These are phyloP conservation scores for Aspergillus carlsbadensis DNA, from an alignment of 495 filamentous ascomycete genomes.

Conservation along the genomic window DNA sequence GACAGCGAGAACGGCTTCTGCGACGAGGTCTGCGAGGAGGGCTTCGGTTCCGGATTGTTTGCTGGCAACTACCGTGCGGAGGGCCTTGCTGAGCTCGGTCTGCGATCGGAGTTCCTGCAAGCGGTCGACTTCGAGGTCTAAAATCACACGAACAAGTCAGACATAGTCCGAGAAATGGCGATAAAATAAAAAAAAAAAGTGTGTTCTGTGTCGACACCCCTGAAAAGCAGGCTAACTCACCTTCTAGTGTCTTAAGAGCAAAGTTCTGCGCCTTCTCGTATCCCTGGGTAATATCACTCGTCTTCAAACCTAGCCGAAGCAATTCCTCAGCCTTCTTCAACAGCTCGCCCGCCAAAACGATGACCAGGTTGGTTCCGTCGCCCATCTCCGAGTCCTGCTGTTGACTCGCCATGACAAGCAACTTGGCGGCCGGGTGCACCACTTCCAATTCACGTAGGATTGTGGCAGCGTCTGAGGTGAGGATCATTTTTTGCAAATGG, in stretches of 20 bases:
- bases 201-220: slow-evolving; percentile 4
- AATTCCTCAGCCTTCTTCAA: slow-evolving; percentile 97
- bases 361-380: slow-evolving; percentile 97
- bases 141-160: not conserved
- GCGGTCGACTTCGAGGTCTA: slow-evolving; percentile 87
- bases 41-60: slow-evolving; percentile 96
- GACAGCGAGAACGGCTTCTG: slow-evolving; percentile 91
- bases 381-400: slow-evolving; percentile 99
- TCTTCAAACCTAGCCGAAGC: slow-evolving; percentile 92
- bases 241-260: slow-evolving; percentile 79
- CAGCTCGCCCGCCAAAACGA: slow-evolving; percentile 92
- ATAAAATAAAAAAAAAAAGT: not conserved
- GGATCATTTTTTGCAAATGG: slow-evolving; percentile 98
- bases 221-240: slow-evolving; percentile 41
- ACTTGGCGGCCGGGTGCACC: slow-evolving; percentile 95
- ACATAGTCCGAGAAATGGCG: not conserved
- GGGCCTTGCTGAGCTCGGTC: slow-evolving; percentile 87
- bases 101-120: slow-evolving; percentile 77
- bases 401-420: slow-evolving; percentile 98
- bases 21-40: slow-evolving; percentile 77
- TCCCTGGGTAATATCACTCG: slow-evolving; percentile 90
- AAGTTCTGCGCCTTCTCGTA: slow-evolving; percentile 93
- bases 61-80: slow-evolving; percentile 90
- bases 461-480: slow-evolving; percentile 96
- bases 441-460: slow-evolving; percentile 98